Evolutionary conservation across 257 asterid genomes (phyloP).

Genomic region (Ajuga chamaepitys): DNA sequence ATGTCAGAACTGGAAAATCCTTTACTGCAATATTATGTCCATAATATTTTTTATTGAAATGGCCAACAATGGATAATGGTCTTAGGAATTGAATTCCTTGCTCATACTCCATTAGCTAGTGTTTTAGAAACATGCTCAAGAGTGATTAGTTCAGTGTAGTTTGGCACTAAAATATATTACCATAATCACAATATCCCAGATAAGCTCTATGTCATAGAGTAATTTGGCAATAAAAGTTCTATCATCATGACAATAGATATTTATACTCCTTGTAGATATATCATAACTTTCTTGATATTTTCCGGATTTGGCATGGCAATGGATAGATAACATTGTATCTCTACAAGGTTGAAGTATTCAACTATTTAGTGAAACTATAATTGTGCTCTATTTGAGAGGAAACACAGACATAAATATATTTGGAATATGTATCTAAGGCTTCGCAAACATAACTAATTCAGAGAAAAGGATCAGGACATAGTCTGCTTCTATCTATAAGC

Average conservation of each 20-base stretch:
- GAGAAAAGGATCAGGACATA: not conserved
- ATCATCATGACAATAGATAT: not conserved
- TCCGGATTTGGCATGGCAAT: not conserved
- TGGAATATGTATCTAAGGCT: constrained; percentile 1
- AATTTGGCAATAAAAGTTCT: not conserved
- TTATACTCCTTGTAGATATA: not conserved
- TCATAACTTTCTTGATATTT: not conserved
- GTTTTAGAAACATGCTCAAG: not conserved
- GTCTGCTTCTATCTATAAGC: not conserved
- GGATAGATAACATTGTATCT: not conserved
- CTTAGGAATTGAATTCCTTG: not conserved
- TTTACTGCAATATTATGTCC: not conserved
- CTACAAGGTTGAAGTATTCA: not conserved
- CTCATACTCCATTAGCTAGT: not conserved
- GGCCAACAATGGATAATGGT: not conserved
- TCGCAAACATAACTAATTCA: not conserved
- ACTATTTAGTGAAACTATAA: not conserved
- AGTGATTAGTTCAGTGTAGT: not conserved
- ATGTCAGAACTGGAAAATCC: not conserved
- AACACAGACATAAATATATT: not conserved
- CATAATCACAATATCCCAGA: not conserved
- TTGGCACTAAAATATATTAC: not conserved
- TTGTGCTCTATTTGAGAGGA: not conserved
- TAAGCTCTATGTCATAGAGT: not conserved
- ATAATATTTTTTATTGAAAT: not conserved